These are phyloP conservation scores for Pascua guehoae DNA, from an alignment of 1,284 basidiomycete genomes.

Conservation along the genomic window DNA sequence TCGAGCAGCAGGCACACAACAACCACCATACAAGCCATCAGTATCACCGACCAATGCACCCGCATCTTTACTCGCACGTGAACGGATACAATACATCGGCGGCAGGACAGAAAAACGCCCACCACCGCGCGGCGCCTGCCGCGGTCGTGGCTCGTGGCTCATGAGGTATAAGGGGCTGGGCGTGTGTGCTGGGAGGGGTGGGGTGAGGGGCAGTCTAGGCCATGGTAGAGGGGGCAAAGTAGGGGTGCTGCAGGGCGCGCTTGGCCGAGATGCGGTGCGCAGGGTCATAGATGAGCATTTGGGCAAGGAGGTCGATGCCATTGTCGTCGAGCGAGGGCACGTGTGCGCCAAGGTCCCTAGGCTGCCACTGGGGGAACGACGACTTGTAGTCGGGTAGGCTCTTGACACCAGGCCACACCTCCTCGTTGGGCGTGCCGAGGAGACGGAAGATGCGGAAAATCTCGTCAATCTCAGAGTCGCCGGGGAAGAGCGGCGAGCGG, in stretches of 20 bases:
- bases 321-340: slow-evolving; percentile 66
- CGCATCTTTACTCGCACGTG: no score
- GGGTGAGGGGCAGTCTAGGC: not conserved
- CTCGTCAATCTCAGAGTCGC: slow-evolving; percentile 98
- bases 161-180: not conserved
- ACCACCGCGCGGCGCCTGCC: not conserved
- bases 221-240: slow-evolving; percentile 54
- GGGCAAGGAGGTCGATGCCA: slow-evolving; percentile 75
- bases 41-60: no score
- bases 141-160: not conserved
- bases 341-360: slow-evolving; percentile 60
- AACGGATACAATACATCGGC: not conserved
- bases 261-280: slow-evolving; percentile 94
- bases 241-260: slow-evolving; percentile 76
- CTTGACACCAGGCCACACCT: slow-evolving; percentile 86
- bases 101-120: not conserved
- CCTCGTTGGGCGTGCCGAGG: slow-evolving; percentile 91
- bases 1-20: no score
- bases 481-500: slow-evolving; percentile 86
- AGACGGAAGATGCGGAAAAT: slow-evolving; percentile 98
- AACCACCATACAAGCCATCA: no score
- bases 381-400: slow-evolving; percentile 92
- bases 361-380: slow-evolving; percentile 89
- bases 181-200: not conserved
- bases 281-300: slow-evolving; percentile 86